phyloP scores from a whole-genome alignment of 495 filamentous ascomycete genomes.

The Podospora pseudopauciseta region DNA sequence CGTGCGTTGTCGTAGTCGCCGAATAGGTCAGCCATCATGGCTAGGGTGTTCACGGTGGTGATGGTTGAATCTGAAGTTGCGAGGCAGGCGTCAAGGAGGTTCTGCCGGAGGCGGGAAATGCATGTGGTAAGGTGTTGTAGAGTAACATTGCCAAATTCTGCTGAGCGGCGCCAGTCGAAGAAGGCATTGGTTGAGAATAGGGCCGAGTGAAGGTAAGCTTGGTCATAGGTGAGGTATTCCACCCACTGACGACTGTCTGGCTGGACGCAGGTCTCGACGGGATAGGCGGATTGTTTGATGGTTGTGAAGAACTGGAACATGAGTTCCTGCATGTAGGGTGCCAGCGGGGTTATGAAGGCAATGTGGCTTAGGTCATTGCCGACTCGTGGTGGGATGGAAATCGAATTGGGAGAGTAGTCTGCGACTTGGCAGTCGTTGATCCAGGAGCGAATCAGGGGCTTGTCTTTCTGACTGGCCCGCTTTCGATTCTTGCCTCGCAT shows the following conservation, averaged over 20 bases:
- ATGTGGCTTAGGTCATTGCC: constrained; percentile 7
- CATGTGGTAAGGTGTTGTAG: constrained; percentile 15
- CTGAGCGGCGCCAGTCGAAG: constrained; percentile 12
- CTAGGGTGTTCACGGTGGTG: constrained; percentile 31
- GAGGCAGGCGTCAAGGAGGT: constrained; percentile 6
- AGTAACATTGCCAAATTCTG: background rate
- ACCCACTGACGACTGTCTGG: constrained; percentile 12
- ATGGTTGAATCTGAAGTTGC: constrained; percentile 31
- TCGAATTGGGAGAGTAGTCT: background rate
- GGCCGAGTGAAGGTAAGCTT: constrained; percentile 18
- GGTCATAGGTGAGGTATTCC: constrained; percentile 20
- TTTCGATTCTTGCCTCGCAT: constrained; percentile 30
- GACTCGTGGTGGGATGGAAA: constrained; percentile 3
- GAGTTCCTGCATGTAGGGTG: constrained; percentile 6
- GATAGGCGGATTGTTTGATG: constrained; percentile 16
- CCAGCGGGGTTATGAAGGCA: background rate
- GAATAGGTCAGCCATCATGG: constrained; percentile 29
- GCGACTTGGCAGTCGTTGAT: constrained; percentile 11
- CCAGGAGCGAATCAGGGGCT: constrained; percentile 9
- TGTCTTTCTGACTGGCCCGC: background rate
- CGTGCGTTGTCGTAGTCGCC: constrained; percentile 27
- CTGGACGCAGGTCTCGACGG: constrained; percentile 17
- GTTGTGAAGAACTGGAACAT: constrained; percentile 14
- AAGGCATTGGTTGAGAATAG: constrained; percentile 18
- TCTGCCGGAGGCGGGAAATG: constrained; percentile 12